Evolutionary conservation across 1,284 basidiomycete genomes (phyloP).

Genomic region (Cystobasidium pallidum): DNA sequence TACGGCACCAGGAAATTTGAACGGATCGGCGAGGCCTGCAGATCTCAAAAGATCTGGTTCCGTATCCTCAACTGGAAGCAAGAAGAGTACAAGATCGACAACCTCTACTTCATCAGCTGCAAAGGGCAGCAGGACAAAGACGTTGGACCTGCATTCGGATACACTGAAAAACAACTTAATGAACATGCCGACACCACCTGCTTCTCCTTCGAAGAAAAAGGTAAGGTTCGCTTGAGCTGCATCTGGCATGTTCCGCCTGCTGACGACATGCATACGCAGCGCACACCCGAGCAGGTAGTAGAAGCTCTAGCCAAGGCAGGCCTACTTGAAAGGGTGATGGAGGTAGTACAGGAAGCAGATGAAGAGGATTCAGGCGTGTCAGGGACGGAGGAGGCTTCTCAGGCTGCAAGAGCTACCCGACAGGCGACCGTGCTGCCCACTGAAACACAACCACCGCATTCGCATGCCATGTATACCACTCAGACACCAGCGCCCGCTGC

Average conservation of each 20-base stretch:
- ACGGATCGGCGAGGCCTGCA: conserved; percentile 15
- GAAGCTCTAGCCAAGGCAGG: conserved; percentile 41
- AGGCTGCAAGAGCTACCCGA: no score
- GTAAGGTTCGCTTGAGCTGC: not conserved
- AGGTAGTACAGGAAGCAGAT: conserved; percentile 41
- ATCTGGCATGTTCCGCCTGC: no score
- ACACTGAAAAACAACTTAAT: conserved; percentile 29
- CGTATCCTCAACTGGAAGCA: conserved; percentile 23
- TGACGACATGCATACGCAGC: not conserved
- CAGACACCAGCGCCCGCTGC: not conserved
- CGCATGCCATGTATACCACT: not conserved
- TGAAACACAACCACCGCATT: not conserved
- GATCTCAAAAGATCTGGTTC: conserved; percentile 17
- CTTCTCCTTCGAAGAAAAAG: conserved; percentile 30
- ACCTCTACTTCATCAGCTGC: conserved; percentile 16
- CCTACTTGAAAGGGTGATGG: conserved; percentile 43
- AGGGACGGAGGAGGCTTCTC: conserved; percentile 14
- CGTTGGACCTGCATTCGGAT: conserved; percentile 17
- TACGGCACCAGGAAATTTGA: not conserved
- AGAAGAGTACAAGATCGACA: conserved; percentile 24
- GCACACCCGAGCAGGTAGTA: conserved; percentile 41
- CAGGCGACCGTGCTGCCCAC: not conserved
- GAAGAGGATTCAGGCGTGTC: conserved; percentile 33
- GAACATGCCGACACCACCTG: conserved; percentile 13
- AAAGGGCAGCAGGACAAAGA: conserved; percentile 4